Base-by-base conservation (phyloP, 2,329 filamentous ascomycete species). In the Neonectria sp. region DNA sequence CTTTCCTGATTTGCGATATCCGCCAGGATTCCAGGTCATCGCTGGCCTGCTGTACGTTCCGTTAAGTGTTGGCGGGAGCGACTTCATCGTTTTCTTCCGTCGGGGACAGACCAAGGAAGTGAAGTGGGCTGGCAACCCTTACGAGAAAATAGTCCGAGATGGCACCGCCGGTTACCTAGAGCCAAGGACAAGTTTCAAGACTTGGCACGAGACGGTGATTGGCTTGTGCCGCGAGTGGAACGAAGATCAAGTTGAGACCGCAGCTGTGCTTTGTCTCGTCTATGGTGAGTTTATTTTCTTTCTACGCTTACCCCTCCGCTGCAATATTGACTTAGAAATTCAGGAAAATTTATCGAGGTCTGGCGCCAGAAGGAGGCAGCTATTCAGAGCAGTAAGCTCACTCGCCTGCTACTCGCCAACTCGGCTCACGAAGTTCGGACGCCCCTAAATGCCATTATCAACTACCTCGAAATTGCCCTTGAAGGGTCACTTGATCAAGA, bases 81-180 rank as follows among this genome's bases (percentile, higher is more conserved):
- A 97, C 73, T 97, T 97, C 74, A 97, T 97, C 49, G 93, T 95
- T 0, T 97, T 97, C 77, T 97, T 97, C 82, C 89, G 95, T n/a
- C 91, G 87, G 71, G 91, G 91, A 0, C 93, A 95, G 74, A 78
- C 90, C 31, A 92, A 88, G 75, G 91, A 94, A 80, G 93, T 93
- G 24, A 95, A 92, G 79, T 97, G 92, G 94, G 94, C 93, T 3
- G 95, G 91, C 3, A 97, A 95, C 74, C 94, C 94, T 0, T 95
- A 96, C 74, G 92, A 96, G 67, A 96, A 95, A 77, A 86, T 87
- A 21, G 79, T 94, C 65, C 90, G 91, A 72, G 87, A 92, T 75
- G 92, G 93, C 1, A 95, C 92, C 0, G 86, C 90, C 37, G 89
- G 88, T 0, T 94, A 92, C 71, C 82, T 97, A 0, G 93, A 97